Evolutionary conservation across 2,329 filamentous ascomycete species (phyloP).

Genomic region (Sporothrix phasma): DNA sequence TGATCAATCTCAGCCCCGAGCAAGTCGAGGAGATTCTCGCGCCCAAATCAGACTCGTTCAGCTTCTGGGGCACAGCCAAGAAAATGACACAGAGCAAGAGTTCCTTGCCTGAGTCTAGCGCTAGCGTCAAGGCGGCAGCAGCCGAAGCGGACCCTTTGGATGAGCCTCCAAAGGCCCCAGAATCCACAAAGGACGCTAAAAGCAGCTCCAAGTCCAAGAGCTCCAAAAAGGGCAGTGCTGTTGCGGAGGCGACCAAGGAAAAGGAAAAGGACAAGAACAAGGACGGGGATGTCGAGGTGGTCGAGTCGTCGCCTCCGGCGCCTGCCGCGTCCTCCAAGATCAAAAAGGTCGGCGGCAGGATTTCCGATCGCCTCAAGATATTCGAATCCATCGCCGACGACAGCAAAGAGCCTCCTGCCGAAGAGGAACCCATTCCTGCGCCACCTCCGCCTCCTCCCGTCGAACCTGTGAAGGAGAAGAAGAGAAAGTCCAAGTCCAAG

Average conservation of each 20-base stretch:
- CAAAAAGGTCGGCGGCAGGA: constrained; percentile 43
- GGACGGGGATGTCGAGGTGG: constrained; percentile 2
- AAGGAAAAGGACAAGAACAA: constrained; percentile 7
- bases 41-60: constrained; percentile 37
- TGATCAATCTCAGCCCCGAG: constrained; percentile 32
- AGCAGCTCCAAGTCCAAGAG: constrained; percentile 18
- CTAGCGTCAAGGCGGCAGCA: constrained; percentile 4
- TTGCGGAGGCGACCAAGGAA: constrained; percentile 11
- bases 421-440: constrained; percentile 11
- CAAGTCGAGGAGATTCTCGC: constrained; percentile 35
- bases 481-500: constrained; percentile 18
- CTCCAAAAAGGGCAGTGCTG: constrained; percentile 31
- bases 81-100: constrained; percentile 32
- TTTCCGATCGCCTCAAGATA: constrained; percentile 46
- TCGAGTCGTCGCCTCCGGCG: neutral
- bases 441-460: constrained; percentile 32
- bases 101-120: constrained; percentile 21
- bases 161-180: constrained; percentile 16
- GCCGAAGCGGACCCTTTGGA: constrained; percentile 11
- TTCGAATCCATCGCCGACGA: constrained; percentile 40
- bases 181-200: constrained; percentile 14
- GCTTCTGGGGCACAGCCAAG: constrained; percentile 47
- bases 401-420: constrained; percentile 18
- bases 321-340: constrained; percentile 15
- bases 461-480: constrained; percentile 28